Conservation (phyloP, 1,284 basidiomycete genomes). For the Kwoniella shivajii region DNA sequence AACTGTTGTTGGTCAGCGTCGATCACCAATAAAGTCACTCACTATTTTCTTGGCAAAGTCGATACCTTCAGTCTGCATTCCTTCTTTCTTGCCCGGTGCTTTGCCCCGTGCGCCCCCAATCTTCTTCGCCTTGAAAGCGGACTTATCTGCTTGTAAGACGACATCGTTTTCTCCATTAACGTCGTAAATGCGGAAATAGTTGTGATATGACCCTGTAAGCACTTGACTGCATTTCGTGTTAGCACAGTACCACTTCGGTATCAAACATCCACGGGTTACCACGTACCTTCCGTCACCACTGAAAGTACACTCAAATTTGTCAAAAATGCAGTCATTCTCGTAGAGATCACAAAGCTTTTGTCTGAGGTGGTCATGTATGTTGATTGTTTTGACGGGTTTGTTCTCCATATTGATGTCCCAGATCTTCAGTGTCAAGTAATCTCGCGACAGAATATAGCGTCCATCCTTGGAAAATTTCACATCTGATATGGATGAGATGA, state of each 20-base stretch:
- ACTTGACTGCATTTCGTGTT: slow-evolving; percentile 66
- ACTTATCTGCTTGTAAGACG: slow-evolving; percentile 97
- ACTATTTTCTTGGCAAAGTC: slow-evolving; percentile 99
- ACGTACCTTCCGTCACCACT: slow-evolving; percentile 92
- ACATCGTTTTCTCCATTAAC: slow-evolving; percentile 86
- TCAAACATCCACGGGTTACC: not conserved
- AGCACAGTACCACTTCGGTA: not conserved
- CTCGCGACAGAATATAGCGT: slow-evolving; percentile 92
- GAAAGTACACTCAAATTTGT: slow-evolving; percentile 99
- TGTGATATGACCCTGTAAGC: slow-evolving; percentile 97
- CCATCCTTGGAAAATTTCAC: slow-evolving; percentile 99
- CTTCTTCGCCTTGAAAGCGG: slow-evolving; percentile 99
- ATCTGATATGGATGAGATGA: slow-evolving; percentile 99
- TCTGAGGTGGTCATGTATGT: slow-evolving; percentile 96
- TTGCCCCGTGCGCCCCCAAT: slow-evolving; percentile 79
- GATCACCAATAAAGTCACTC: slow-evolving; percentile 33
- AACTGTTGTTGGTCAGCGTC: slow-evolving; percentile 52
- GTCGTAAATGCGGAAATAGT: slow-evolving; percentile 99
- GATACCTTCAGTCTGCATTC: slow-evolving; percentile 84
- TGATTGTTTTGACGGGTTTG: slow-evolving; percentile 94
- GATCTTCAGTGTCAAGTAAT: slow-evolving; percentile 97
- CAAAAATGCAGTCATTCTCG: slow-evolving; percentile 99
- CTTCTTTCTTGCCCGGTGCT: slow-evolving; percentile 73
- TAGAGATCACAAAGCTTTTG: slow-evolving; percentile 98
- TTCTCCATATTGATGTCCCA: slow-evolving; percentile 99